Evolutionary conservation across 306 rosid genomes (phyloP), one percentile per base, ranked within the genome.

Genomic region (Bauhinia variegata): DNA sequence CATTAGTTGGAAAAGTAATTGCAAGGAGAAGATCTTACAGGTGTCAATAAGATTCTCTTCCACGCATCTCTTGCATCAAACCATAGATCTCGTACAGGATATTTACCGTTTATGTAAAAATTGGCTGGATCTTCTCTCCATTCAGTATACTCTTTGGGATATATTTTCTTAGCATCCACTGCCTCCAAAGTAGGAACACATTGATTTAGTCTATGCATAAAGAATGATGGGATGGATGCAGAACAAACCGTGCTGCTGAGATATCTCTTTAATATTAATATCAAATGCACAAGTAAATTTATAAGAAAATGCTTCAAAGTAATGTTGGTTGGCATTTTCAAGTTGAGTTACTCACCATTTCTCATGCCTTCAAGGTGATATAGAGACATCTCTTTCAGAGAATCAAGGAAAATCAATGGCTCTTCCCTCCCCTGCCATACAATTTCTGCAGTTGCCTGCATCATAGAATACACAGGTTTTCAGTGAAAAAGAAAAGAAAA

Each of bases 121-220:
- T 78, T 81, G 59, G 96, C 85, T 30, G 93, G 96, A 57, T 89
- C 91, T 77, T 86, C 96, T 65, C 96, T 81, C 96, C 93, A 89
- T 15, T 62, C 54, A 28, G 51, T 77, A 58, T 86, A 86, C 82
- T 86, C 87, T 69, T 84, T 74, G 7, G 80, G 16, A 71, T 75
- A 80, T 66, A 75, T 66, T 75, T 50, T 28, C 80, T 60, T 80
- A 65, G 84, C 84, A 75, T 80, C 84, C 84, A 43, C 84, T 80
- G 84, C 84, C 84, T 80, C 84, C 84, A 80, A 71, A 81, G 75
- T 81, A 83, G 78, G 75, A 89, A 85, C 81, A 75, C 49, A 48
- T 46, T 77, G 70, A 79, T 79, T 87, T 76, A 82, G 80, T 63
- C 71, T 67, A 82, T 52, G 50, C 63, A 73, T 43, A 57, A 65